A percentile compares a stretch with the other conserved stretches of the same genome.
Evolutionary conservation across 2,329 filamentous ascomycete species (phyloP).

Genomic region (Claviceps arundinis): DNA sequence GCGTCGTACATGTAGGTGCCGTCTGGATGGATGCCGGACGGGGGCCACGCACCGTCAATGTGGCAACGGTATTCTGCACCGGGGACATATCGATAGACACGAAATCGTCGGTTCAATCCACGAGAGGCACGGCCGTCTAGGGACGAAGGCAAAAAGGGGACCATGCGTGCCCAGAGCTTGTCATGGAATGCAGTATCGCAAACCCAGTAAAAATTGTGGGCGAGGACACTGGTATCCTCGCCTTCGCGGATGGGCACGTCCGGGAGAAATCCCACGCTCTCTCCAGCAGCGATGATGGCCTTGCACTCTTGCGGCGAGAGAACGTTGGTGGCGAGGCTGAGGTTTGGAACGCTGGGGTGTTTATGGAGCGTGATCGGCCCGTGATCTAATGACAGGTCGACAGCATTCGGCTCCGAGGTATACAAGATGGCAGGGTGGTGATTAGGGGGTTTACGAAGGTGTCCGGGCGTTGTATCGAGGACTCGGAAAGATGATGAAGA

Average conservation of each 20-base stretch:
- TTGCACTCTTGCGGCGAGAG: constrained; percentile 49
- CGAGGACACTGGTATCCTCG: constrained; percentile 50
- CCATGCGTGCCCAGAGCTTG: constrained; percentile 47
- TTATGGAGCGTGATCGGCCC: constrained; percentile 39
- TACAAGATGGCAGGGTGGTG: constrained; percentile 53
- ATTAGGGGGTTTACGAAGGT: constrained; percentile 53
- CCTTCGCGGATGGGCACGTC: constrained; percentile 55
- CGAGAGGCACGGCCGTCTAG: constrained; percentile 44
- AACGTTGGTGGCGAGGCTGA: constrained; percentile 46
- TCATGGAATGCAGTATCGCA: constrained; percentile 50
- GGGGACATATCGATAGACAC: constrained; percentile 60
- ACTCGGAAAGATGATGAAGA: constrained; percentile 29
- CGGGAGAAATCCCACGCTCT: constrained; percentile 51
- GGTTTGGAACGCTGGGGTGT: constrained; percentile 49
- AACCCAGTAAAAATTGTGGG: constrained; percentile 65
- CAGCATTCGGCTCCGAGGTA: constrained; percentile 42
- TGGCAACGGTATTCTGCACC: constrained; percentile 60
- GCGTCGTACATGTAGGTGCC: constrained; percentile 53
- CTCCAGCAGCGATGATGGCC: constrained; percentile 52
- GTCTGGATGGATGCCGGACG: constrained; percentile 46
- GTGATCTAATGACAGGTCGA: constrained; percentile 32
- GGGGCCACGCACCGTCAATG: constrained; percentile 62
- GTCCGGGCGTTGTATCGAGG: constrained; percentile 47
- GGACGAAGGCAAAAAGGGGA: constrained; percentile 39
- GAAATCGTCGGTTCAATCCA: constrained; percentile 55